A percentile compares a stretch with the other conserved stretches of the same genome.
Conservation (phyloP, 2,329 filamentous ascomycete genomes). For the Pseudodiploospora longispora region DNA sequence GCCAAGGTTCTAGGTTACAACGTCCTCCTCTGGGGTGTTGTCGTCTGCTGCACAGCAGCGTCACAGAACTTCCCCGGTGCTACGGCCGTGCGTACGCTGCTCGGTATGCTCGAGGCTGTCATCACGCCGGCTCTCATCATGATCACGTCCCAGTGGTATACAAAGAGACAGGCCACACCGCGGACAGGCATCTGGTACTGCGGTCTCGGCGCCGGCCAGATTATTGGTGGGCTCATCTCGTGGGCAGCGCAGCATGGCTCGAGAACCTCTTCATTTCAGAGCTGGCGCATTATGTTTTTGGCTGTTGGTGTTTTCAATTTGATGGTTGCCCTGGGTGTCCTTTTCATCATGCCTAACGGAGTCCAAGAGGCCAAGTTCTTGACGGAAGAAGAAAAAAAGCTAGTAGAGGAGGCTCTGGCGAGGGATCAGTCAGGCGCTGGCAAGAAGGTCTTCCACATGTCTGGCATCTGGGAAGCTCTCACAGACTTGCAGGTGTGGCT, state of each 20-base stretch:
- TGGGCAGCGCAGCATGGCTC: conserved; percentile 45
- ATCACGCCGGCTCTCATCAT: conserved; percentile 44
- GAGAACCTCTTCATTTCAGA: conserved; percentile 16
- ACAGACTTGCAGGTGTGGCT: conserved; percentile 35
- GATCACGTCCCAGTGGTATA: conserved; percentile 35
- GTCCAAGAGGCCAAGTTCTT: conserved; percentile 14
- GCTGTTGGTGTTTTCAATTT: conserved; percentile 40
- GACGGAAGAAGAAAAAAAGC: conserved; percentile 12
- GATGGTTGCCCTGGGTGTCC: conserved; percentile 34
- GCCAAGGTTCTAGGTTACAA: conserved; percentile 25
- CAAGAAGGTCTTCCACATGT: conserved; percentile 30
- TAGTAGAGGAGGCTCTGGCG: conserved; percentile 53
- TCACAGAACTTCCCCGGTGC: conserved; percentile 33
- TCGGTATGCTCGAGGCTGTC: conserved; percentile 39
- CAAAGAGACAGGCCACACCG: conserved; percentile 34
- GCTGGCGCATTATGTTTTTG: conserved; percentile 48
- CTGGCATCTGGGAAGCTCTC: conserved; percentile 33
- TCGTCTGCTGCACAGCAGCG: conserved; percentile 36
- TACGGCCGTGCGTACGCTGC: conserved; percentile 33
- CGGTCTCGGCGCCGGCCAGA: conserved; percentile 21
- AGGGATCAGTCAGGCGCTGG: conserved; percentile 34
- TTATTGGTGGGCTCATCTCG: conserved; percentile 37
- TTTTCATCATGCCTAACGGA: conserved; percentile 34
- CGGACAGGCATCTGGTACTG: conserved; percentile 31
- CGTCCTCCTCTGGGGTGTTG: conserved; percentile 26